A percentile compares a stretch with the other conserved stretches of the same genome.
Conservation (phyloP, 179 eudicot genomes). For the Silene noctiflora region DNA sequence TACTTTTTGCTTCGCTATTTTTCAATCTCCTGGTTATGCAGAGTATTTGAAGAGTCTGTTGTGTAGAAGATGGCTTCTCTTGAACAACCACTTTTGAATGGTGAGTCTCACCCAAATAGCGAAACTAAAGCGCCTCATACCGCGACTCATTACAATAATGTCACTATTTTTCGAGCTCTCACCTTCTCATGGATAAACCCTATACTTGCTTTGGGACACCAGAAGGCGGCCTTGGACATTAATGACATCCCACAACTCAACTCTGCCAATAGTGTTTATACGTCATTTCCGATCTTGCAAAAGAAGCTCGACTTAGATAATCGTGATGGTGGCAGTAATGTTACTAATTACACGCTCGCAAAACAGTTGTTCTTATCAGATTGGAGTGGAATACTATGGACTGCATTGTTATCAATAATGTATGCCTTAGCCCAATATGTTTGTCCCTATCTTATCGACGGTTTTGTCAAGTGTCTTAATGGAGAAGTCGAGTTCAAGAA, state of each 20-base stretch:
- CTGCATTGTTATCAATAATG: slow-evolving; percentile 34
- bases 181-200: slow-evolving; percentile 55
- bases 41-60: neutral
- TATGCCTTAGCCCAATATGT: slow-evolving; percentile 43
- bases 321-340: neutral
- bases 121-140: slow-evolving; percentile 28
- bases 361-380: slow-evolving; percentile 37
- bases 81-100: slow-evolving; percentile 45
- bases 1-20: no score
- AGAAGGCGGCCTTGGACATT: slow-evolving; percentile 37
- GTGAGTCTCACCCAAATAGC: neutral
- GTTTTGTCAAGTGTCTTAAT: slow-evolving; percentile 51
- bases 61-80: neutral
- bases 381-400: slow-evolving; percentile 42
- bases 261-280: slow-evolving; percentile 36
- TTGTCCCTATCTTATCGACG: slow-evolving; percentile 54
- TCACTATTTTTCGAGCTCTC: slow-evolving; percentile 37
- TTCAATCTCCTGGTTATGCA: no score
- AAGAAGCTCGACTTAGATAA: slow-evolving; percentile 11
- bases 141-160: slow-evolving; percentile 40
- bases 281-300: slow-evolving; percentile 41
- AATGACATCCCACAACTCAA: slow-evolving; percentile 54
- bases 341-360: slow-evolving; percentile 31
- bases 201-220: slow-evolving; percentile 40
- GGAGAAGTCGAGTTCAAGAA: slow-evolving; percentile 29